Evolutionary conservation across 495 filamentous ascomycete species (phyloP), one percentile per base, ranked within the genome.

Genomic region (Aspergillus heteromorphus): DNA sequence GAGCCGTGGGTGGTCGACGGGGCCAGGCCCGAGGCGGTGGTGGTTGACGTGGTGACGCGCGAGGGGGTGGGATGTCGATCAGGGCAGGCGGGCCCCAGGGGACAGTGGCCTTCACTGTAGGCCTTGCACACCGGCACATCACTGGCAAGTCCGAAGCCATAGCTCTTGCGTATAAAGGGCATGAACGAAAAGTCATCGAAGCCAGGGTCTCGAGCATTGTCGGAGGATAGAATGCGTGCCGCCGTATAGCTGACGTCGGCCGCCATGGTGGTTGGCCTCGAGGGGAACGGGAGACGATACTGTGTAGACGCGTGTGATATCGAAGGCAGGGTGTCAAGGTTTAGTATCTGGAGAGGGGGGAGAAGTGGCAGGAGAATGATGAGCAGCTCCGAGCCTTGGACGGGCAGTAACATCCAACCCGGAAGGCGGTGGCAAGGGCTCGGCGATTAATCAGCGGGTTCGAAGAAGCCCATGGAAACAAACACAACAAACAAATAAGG

Each of bases 111-210:
- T 56, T 86, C 79, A 60, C 84, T 80, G 74, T 85, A 88, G 54
- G 89, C 85, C 63, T 89, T 89, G 79, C 91, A 95, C 59, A 83
- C 74, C 9, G 88, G 88, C 0, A 88, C 86, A 70, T 86, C 80
- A 48, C 85, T 82, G 58, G 78, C 75, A 29, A 95, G 81, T 54
- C 86, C 86, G 72, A 91, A 88, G 54, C 89, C 84, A 69, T 92
- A 92, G 59, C 77, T 86, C 34, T 78, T 72, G 43, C 84, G 84
- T 6, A 91, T 79, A 75, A 88, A 89, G 23, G 84, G 85, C 16
- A 82, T 78, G 79, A 91, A 90, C 64, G 81, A 75, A 76, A 91
- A 90, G 0, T 73, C 64, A 61, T 74, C 74, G 76, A 83, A 87
- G 59, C 63, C 57, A 3, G 80, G 78, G n/a, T 81, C 65, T 62